phyloP scores from a whole-genome alignment of 176 grass and related monocot species.

The Carex littledalei region DNA sequence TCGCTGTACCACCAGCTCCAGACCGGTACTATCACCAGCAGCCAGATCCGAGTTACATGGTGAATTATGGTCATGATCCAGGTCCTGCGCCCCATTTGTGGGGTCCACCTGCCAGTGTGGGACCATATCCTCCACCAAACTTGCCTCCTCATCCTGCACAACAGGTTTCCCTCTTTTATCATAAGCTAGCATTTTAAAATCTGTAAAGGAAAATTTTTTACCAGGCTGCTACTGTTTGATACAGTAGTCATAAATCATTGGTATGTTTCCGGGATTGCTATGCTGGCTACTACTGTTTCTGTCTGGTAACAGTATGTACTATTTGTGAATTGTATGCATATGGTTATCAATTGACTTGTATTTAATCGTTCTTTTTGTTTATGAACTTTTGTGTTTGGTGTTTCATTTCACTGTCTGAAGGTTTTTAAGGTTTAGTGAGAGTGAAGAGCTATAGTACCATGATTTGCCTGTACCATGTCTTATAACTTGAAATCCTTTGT shows the following conservation, averaged over 20 bases:
- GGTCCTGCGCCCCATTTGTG: constrained; percentile 49
- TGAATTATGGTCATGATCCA: constrained; percentile 36
- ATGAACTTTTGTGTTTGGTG: neutral
- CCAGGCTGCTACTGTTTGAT: neutral
- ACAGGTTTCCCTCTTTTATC: constrained; percentile 37
- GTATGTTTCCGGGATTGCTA: too few species aligned
- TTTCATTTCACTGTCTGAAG: neutral
- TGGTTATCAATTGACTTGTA: neutral
- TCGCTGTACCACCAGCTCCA: too few species aligned
- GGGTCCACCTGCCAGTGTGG: constrained; percentile 46
- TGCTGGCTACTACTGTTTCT: neutral
- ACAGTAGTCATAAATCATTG: too few species aligned
- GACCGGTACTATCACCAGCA: too few species aligned
- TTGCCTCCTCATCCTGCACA: constrained; percentile 37
- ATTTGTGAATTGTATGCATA: neutral
- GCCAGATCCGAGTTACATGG: too few species aligned
- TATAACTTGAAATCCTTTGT: neutral
- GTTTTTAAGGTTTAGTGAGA: neutral
- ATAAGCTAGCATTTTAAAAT: neutral
- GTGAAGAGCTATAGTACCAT: neutral
- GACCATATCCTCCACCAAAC: constrained; percentile 36
- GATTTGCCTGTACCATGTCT: neutral
- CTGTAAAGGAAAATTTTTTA: neutral
- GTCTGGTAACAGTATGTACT: neutral
- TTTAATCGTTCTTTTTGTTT: neutral